phyloP scores from a whole-genome alignment of 371 early-diverging fungal genomes.

The Rhizopus arrhizus region DNA sequence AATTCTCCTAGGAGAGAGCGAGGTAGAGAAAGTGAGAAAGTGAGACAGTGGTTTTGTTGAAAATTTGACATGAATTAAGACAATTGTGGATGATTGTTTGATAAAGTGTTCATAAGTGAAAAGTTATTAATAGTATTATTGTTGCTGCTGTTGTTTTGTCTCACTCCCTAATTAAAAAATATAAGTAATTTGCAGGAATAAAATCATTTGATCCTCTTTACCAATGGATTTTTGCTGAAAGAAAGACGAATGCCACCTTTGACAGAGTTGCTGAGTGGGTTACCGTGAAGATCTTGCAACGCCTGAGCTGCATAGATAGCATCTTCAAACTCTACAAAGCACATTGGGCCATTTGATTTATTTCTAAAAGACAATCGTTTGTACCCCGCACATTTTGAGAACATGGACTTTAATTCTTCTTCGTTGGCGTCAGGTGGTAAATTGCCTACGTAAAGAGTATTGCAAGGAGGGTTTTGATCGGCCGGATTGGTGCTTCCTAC shows the following conservation, averaged over 20 bases:
- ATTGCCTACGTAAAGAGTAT: slow-evolving; percentile 91
- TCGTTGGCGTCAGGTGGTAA: slow-evolving; percentile 78
- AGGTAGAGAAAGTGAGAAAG: too few relatives aligned
- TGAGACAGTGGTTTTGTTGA: too few relatives aligned
- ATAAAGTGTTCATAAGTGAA: too few relatives aligned
- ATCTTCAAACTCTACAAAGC: slow-evolving; percentile 88
- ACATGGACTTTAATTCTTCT: slow-evolving; percentile 78
- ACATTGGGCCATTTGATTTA: slow-evolving; percentile 87
- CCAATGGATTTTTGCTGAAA: slow-evolving; percentile 90
- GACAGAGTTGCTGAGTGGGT: slow-evolving; percentile 72
- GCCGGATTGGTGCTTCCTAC: slow-evolving; percentile 56
- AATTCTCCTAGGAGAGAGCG: too few relatives aligned
- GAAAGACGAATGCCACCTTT: slow-evolving; percentile 67
- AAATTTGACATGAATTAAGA: too few relatives aligned
- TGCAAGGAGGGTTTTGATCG: slow-evolving; percentile 93
- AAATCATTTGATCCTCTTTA: slow-evolving; percentile 1
- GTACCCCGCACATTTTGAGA: slow-evolving; percentile 76
- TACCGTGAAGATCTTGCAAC: slow-evolving; percentile 78
- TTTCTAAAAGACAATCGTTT: slow-evolving; percentile 79
- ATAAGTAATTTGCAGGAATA: too few relatives aligned
- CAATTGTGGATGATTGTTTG: too few relatives aligned
- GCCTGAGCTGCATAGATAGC: slow-evolving; percentile 82
- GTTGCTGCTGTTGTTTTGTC: too few relatives aligned
- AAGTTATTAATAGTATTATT: too few relatives aligned
- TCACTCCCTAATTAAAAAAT: too few relatives aligned